Percentiles rank a stretch among this genome's conserved stretches.
Conservation (phyloP, 2,329 filamentous ascomycete species). For the Fusarium pseudocircinatum region DNA sequence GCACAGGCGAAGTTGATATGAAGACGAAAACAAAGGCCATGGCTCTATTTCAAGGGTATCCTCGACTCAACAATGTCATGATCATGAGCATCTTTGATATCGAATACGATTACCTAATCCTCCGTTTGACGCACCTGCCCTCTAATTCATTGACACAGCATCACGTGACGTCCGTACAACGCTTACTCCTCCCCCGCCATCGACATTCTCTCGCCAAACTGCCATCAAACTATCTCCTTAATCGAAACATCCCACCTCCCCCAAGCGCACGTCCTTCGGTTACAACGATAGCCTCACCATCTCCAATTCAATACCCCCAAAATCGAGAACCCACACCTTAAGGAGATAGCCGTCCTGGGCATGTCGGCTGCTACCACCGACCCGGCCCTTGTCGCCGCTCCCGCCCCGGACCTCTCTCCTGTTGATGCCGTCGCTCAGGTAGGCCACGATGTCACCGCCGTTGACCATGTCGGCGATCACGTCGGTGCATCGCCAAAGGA, state of each 20-base stretch:
- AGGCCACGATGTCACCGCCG: slow-evolving; percentile 29
- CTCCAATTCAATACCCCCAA: slow-evolving; percentile 41
- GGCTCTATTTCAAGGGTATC: background rate
- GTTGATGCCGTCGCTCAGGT: slow-evolving; percentile 34
- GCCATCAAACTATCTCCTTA: slow-evolving; percentile 45
- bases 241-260: slow-evolving; percentile 49
- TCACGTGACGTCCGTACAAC: slow-evolving; percentile 31
- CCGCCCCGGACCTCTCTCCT: slow-evolving; percentile 45
- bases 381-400: slow-evolving; percentile 49
- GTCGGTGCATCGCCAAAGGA: slow-evolving; percentile 51
- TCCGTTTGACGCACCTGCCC: background rate
- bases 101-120: slow-evolving; percentile 1
- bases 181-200: slow-evolving; percentile 44
- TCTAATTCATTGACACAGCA: background rate
- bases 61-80: background rate
- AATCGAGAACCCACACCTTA: slow-evolving; percentile 45
- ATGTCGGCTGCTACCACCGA: slow-evolving; percentile 53
- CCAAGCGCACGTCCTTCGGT: slow-evolving; percentile 47
- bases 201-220: slow-evolving; percentile 41
- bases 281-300: slow-evolving; percentile 52
- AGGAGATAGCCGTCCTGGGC: slow-evolving; percentile 44
- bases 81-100: background rate
- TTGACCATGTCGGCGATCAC: slow-evolving; percentile 19
- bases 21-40: background rate
- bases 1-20: background rate